Base-by-base conservation (phyloP, 345 rosid species). In the Bruguiera parviflora region DNA sequence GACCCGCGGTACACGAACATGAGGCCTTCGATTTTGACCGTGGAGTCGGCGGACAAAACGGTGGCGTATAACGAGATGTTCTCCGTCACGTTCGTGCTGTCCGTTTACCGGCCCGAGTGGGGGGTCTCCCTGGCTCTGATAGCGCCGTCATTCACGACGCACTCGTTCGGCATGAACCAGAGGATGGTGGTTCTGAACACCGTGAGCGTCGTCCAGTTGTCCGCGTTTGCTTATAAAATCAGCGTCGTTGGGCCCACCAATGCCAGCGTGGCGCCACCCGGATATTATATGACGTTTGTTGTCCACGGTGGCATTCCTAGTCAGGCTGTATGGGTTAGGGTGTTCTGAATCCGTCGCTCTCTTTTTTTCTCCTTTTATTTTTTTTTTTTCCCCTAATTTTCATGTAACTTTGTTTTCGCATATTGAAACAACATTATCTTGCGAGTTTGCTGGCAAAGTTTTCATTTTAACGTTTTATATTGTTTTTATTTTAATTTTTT, bases 81-180 rank as follows among this genome's bases (percentile, higher is more conserved):
- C 63, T 59, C 83, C 1, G 77, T 92, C 7, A 83, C 82, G 2
- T 84, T 86, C 55, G 67, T 60, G 66, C 29, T 85, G 47, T 37
- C 83, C 43, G 29, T 75, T 87, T 84, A 82, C 65, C 73, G 18
- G 79, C 83, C 84, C 21, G 87, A 87, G 16, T 2, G 5, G 47
- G 69, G 64, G 61, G 58, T 85, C 0, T 71, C 73, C 0, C 90
- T 88, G 5, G 66, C 71, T 79, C 77, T 90, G 6, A 58, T 86
- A 21, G 69, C 84, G 58, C 90, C 93, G 77, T 76, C 93, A 74
- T 90, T 90, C 55, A 79, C 76, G 15, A 90, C 96, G 20, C 96
- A 90, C 75, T 87, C 93, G 73, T 77, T 74, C 43, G 82, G 80
- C 7, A 88, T 88, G 92, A 88, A 86, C 77, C 96, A 90, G 77